Evolutionary conservation across 1,139 yeast genomes (phyloP).

Genomic region (Debaryomyces subglobosus): DNA sequence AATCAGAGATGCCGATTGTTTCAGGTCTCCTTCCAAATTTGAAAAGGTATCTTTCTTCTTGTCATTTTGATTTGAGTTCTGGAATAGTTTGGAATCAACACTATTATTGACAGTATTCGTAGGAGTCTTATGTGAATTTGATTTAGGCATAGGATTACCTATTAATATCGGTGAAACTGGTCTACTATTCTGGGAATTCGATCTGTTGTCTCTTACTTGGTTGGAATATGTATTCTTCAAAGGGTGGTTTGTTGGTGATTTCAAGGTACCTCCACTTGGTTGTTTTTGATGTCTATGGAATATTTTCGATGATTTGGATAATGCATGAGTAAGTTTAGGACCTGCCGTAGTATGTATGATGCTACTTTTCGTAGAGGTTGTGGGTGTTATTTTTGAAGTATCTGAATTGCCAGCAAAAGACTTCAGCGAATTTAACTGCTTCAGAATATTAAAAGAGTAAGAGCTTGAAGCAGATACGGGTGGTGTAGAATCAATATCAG

Average conservation of each 20-base stretch:
- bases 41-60: not conserved
- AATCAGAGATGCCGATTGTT: not conserved
- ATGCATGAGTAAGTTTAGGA: constrained; percentile 31
- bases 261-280: constrained; percentile 7
- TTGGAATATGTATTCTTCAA: constrained; percentile 35
- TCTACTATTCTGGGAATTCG: constrained; percentile 28
- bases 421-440: constrained; percentile 1
- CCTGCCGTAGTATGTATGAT: constrained; percentile 10
- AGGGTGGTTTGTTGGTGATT: constrained; percentile 14
- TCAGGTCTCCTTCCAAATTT: not conserved
- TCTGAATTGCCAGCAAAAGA: constrained; percentile 1
- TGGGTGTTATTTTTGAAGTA: constrained; percentile 10
- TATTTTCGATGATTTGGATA: constrained; percentile 34
- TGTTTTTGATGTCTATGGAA: constrained; percentile 31
- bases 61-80: not conserved
- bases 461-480: constrained; percentile 8
- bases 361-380: constrained; percentile 8
- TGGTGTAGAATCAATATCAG: constrained; percentile 5
- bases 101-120: not conserved
- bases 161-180: constrained; percentile 27
- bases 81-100: not conserved
- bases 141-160: constrained; percentile 3
- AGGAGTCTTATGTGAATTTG: not conserved
- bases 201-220: constrained; percentile 37
- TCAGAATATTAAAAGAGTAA: constrained; percentile 6